Conservation (phyloP, 352 stramenopile genomes). For the Globisporangium cederbergense region DNA sequence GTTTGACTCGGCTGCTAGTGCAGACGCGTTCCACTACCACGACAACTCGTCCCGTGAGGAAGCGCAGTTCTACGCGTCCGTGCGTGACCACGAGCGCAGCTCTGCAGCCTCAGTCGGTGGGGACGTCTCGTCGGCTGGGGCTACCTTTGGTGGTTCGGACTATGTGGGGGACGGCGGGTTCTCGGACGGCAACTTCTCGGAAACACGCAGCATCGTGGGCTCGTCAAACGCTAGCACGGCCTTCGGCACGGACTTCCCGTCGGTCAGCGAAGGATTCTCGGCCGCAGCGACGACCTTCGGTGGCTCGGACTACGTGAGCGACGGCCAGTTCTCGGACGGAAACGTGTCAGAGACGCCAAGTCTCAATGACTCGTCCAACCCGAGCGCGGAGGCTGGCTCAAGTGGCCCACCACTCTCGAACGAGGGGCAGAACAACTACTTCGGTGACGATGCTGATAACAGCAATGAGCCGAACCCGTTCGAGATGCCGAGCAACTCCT, state of each 20-base stretch:
- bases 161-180: constrained; percentile 58
- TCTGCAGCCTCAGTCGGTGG: constrained; percentile 62
- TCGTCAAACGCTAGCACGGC: constrained; percentile 75
- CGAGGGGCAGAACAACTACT: constrained; percentile 28
- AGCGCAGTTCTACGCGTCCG: constrained; percentile 17
- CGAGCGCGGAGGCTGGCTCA: constrained; percentile 32
- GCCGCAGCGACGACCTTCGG: constrained; percentile 56
- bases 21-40: constrained; percentile 12
- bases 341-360: constrained; percentile 57
- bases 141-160: constrained; percentile 74
- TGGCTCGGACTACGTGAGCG: constrained; percentile 55
- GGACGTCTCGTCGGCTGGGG: constrained; percentile 63
- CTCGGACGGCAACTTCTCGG: constrained; percentile 64
- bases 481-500: constrained; percentile 24
- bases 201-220: constrained; percentile 67
- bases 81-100: constrained; percentile 23
- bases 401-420: constrained; percentile 28
- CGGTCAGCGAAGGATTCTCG: constrained; percentile 69
- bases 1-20: background rate
- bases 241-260: constrained; percentile 72
- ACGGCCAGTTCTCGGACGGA: constrained; percentile 52
- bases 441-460: constrained; percentile 23
- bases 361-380: constrained; percentile 42
- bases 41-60: constrained; percentile 15
- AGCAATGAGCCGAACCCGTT: constrained; percentile 23